Conservation (phyloP, 2,329 filamentous ascomycete species). For the Cladosporium sp. region DNA sequence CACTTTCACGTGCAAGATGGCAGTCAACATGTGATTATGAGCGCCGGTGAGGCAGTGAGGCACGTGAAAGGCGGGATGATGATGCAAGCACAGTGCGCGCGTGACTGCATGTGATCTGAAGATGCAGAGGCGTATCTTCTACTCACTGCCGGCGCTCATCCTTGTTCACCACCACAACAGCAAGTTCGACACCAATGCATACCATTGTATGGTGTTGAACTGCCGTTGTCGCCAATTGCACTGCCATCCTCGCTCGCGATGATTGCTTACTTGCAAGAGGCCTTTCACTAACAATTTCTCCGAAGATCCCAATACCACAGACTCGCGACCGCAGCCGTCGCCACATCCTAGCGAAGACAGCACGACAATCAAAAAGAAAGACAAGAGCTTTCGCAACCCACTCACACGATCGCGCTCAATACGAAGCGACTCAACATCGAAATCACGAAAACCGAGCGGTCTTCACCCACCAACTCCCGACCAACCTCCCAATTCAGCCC, state of each 20-base stretch:
- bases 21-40: neutral
- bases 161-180: conserved; percentile 1
- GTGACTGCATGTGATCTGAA: conserved; percentile 15
- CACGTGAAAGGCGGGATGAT: conserved; percentile 1
- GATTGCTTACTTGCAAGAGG: neutral
- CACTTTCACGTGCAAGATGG: conserved; percentile 8
- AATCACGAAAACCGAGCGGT: conserved; percentile 23
- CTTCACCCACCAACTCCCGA: conserved; percentile 24
- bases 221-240: conserved; percentile 3
- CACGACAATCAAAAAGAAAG: conserved; percentile 27
- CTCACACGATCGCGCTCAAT: conserved; percentile 32
- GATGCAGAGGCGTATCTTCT: neutral
- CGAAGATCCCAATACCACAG: conserved; percentile 7
- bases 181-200: neutral
- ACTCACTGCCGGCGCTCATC: neutral
- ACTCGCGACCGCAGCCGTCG: conserved; percentile 27
- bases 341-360: conserved; percentile 32
- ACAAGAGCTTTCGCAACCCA: conserved; percentile 31
- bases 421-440: conserved; percentile 34
- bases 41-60: neutral
- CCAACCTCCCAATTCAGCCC: conserved; percentile 31
- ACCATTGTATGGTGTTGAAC: conserved; percentile 1
- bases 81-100: neutral
- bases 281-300: neutral
- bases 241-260: neutral